These are phyloP conservation scores for Acmispon strigosus DNA, from an alignment of 306 rosid species.

Conservation along the genomic window DNA sequence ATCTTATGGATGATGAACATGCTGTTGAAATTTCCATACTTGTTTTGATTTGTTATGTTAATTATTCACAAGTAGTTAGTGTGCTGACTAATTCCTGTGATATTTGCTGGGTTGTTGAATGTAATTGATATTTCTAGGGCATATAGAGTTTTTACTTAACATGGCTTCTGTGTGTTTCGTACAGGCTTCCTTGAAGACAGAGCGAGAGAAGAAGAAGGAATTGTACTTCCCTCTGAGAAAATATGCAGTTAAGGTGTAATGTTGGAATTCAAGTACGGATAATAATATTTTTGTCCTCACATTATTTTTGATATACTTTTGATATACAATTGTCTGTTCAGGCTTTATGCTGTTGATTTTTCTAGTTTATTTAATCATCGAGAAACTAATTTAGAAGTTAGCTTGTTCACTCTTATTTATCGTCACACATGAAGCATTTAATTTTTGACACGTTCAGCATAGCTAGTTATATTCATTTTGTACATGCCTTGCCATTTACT, in stretches of 20 bases:
- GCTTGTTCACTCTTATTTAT: not conserved
- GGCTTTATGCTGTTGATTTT: not conserved
- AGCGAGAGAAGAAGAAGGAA: conserved; percentile 44
- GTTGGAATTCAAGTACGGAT: not conserved
- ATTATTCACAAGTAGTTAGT: not conserved
- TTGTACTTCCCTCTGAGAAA: conserved; percentile 55
- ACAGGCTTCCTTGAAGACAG: conserved; percentile 54
- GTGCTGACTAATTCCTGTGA: not conserved
- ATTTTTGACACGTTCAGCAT: not conserved
- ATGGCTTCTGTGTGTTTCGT: not conserved
- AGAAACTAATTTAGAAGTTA: not conserved
- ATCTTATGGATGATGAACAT: not conserved
- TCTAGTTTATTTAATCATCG: not conserved
- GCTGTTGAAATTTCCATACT: not conserved
- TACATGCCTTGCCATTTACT: not conserved
- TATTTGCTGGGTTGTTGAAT: not conserved
- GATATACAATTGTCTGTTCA: not conserved
- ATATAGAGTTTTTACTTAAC: not conserved
- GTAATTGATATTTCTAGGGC: not conserved
- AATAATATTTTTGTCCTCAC: not conserved
- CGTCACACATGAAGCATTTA: not conserved
- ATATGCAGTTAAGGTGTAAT: conserved; percentile 58
- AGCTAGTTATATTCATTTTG: not conserved
- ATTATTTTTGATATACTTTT: conserved; percentile 13
- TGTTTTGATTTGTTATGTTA: not conserved